Percentiles rank a stretch among this genome's conserved stretches.
Evolutionary conservation across 257 asterid genomes (phyloP).

Genomic region (Gardenia jasminoides): DNA sequence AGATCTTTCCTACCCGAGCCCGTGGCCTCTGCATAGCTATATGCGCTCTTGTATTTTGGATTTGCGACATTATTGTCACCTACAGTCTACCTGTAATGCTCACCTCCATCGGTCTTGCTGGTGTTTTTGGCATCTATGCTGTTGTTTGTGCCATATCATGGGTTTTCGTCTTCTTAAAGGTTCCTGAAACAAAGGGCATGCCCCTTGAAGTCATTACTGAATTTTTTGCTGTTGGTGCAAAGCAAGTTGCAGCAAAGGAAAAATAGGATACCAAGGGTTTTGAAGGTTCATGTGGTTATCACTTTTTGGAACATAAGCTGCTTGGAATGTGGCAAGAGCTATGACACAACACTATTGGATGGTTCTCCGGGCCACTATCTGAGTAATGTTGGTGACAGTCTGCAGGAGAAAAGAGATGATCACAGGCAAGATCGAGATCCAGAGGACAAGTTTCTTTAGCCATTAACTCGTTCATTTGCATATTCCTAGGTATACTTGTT

Average conservation of each 20-base stretch:
- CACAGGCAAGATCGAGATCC: neutral
- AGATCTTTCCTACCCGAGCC: constrained; percentile 90
- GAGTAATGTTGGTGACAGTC: neutral
- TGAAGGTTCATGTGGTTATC: neutral
- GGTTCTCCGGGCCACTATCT: neutral
- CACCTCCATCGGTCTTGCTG: constrained; percentile 63
- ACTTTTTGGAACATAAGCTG: neutral
- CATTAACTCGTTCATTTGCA: constrained; percentile 1
- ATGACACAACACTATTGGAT: neutral
- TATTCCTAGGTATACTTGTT: neutral
- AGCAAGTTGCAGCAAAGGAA: constrained; percentile 36
- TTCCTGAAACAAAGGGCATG: constrained; percentile 96
- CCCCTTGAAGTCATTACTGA: constrained; percentile 93
- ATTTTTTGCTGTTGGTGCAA: constrained; percentile 83
- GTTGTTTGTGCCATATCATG: constrained; percentile 60
- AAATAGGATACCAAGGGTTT: constrained; percentile 14
- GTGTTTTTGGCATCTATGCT: constrained; percentile 78
- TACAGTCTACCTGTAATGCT: constrained; percentile 77
- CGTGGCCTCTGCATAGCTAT: constrained; percentile 96
- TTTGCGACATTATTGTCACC: constrained; percentile 76
- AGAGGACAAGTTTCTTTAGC: neutral
- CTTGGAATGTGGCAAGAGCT: neutral
- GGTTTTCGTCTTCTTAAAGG: constrained; percentile 73
- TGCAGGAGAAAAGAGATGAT: neutral
- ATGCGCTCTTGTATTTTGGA: constrained; percentile 90